phyloP scores from a whole-genome alignment of 192 early-diverging fungal species.

The Chytriomyces hyalinus region DNA sequence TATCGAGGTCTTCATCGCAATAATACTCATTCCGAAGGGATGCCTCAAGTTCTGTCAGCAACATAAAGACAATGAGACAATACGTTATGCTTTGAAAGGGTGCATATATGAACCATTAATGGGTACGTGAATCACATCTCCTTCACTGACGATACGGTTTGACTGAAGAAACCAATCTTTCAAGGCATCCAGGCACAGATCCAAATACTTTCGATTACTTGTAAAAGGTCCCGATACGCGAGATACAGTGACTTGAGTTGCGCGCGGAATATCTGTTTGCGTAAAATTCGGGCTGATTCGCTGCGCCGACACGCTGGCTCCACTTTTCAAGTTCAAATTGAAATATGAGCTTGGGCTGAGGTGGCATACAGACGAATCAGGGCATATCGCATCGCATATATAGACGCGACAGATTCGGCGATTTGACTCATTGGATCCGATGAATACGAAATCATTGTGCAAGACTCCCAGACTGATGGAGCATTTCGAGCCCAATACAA shows the following conservation, averaged over 20 bases:
- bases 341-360: neutral
- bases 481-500: neutral
- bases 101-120: constrained; percentile 59
- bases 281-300: neutral
- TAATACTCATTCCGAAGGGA: constrained; percentile 26
- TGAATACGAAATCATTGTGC: neutral
- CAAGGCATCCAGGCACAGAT: constrained; percentile 60
- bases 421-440: neutral
- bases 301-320: neutral
- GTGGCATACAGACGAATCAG: neutral
- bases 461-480: neutral
- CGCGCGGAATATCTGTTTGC: constrained; percentile 37
- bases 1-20: constrained; percentile 46
- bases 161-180: constrained; percentile 68
- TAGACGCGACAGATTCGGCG: constrained; percentile 2
- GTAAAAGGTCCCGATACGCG: constrained; percentile 68
- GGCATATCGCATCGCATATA: neutral
- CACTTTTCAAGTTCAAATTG: neutral
- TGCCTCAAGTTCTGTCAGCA: constrained; percentile 33
- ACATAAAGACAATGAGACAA: constrained; percentile 39
- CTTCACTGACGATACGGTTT: constrained; percentile 69
- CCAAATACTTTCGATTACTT: constrained; percentile 65
- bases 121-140: constrained; percentile 68
- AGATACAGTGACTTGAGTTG: constrained; percentile 65
- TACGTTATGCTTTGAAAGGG: too few relatives aligned